Evolutionary conservation across 2,329 filamentous ascomycete genomes (phyloP).

Genomic region (Clarireedia monteithiana): DNA sequence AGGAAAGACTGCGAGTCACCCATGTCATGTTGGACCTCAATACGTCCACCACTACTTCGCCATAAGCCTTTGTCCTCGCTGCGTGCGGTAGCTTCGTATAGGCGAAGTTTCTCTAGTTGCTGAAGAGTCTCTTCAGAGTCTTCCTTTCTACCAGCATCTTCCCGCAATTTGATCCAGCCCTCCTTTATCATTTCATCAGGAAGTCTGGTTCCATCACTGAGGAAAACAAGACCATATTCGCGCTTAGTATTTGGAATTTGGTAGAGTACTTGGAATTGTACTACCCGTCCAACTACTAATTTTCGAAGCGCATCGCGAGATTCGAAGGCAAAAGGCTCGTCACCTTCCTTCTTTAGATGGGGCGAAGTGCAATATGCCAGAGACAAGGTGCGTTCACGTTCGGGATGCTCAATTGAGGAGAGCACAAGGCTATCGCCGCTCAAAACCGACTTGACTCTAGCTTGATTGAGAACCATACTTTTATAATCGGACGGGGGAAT

Average conservation of each 20-base stretch:
- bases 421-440: constrained; percentile 90
- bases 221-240: constrained; percentile 76
- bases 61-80: constrained; percentile 75
- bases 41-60: constrained; percentile 55
- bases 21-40: constrained; percentile 76
- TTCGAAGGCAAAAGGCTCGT: constrained; percentile 88
- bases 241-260: constrained; percentile 76
- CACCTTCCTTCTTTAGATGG: constrained; percentile 77
- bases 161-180: constrained; percentile 87
- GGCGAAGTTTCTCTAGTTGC: constrained; percentile 69
- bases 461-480: constrained; percentile 35
- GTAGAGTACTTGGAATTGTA: constrained; percentile 82
- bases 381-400: constrained; percentile 78
- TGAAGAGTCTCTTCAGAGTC: constrained; percentile 68
- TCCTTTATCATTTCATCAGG: constrained; percentile 80
- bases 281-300: constrained; percentile 73
- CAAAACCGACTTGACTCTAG: constrained; percentile 85
- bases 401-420: constrained; percentile 71
- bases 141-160: constrained; percentile 88
- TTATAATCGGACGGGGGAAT: constrained; percentile 26
- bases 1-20: constrained; percentile 68
- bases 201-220: constrained; percentile 68
- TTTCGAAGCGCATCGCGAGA: constrained; percentile 89
- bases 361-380: constrained; percentile 90
- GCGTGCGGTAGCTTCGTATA: constrained; percentile 70